Percentiles rank a stretch among this genome's conserved stretches.
Conservation (phyloP, 441 rosid species). For the Caryocar brasiliense region DNA sequence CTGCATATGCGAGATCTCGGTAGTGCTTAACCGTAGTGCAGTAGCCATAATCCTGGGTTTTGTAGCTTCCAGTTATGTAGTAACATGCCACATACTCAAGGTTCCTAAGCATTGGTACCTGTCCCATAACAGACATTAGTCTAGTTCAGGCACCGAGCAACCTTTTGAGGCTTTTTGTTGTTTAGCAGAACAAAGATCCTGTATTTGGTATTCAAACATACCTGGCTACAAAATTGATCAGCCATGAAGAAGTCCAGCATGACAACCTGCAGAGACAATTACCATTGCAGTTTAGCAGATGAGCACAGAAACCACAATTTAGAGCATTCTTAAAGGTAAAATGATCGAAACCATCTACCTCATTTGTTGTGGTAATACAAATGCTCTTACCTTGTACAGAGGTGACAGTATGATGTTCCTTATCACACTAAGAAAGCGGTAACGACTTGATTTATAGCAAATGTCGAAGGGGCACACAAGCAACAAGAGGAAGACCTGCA, state of each 20-base stretch:
- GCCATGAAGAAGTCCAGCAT: conserved; percentile 99
- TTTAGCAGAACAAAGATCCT: not conserved
- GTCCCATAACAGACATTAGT: conserved; percentile 3
- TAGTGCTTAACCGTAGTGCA: conserved; percentile 70
- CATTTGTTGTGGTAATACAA: not conserved
- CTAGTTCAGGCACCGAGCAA: not conserved
- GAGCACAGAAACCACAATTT: not conserved
- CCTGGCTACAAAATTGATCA: conserved; percentile 97
- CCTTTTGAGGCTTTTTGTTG: not conserved
- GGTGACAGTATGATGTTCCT: conserved; percentile 82
- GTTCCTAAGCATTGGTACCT: conserved; percentile 80
- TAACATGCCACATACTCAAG: conserved; percentile 86
- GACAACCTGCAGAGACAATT: conserved; percentile 40
- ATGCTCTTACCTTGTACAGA: conserved; percentile 59
- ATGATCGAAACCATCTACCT: too few species aligned
- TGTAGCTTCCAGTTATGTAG: conserved; percentile 84
- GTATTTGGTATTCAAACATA: conserved; percentile 10
- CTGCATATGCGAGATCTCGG: conserved; percentile 90
- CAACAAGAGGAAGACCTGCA: conserved; percentile 50
- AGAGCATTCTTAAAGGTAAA: too few species aligned
- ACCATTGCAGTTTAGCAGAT: not conserved
- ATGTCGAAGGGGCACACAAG: conserved; percentile 75
- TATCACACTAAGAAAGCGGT: conserved; percentile 48
- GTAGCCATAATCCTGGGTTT: conserved; percentile 76
- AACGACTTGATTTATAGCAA: conserved; percentile 68